A percentile compares a stretch with the other conserved stretches of the same genome.
phyloP scores from a whole-genome alignment of 306 rosid genomes.

The Hylodesmum podocarpum region DNA sequence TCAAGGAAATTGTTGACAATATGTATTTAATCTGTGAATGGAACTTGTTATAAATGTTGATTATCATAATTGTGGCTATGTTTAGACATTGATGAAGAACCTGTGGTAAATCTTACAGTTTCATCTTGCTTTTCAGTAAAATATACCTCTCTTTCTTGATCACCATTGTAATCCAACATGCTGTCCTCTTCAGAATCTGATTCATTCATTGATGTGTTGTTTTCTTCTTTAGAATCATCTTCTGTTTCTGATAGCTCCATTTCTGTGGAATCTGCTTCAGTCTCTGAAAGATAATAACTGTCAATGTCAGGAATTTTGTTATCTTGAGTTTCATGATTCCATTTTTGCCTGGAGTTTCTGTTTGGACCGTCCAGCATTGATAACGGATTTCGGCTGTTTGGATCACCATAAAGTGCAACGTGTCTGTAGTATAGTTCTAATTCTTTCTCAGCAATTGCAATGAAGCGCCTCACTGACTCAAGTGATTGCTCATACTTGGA shows the following conservation, averaged over 20 bases:
- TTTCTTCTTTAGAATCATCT: constrained; percentile 40
- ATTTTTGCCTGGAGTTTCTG: constrained; percentile 25
- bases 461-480: constrained; percentile 77
- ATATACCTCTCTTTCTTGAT: constrained; percentile 37
- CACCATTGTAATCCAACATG: constrained; percentile 30
- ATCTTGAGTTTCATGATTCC: constrained; percentile 23
- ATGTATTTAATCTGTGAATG: constrained; percentile 16
- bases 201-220: constrained; percentile 32
- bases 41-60: constrained; percentile 28
- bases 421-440: constrained; percentile 84
- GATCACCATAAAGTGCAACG: constrained; percentile 77
- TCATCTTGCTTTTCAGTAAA: constrained; percentile 29
- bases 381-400: constrained; percentile 61
- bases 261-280: constrained; percentile 37
- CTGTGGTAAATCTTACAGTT: constrained; percentile 7
- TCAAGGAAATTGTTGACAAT: background rate
- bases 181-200: constrained; percentile 55
- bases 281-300: constrained; percentile 34
- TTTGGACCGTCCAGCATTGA: constrained; percentile 56
- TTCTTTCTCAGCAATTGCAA: constrained; percentile 82
- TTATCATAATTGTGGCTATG: constrained; percentile 28
- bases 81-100: constrained; percentile 33
- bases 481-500: constrained; percentile 92
- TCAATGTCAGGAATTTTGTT: constrained; percentile 30
- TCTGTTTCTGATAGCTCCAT: constrained; percentile 44